Percentiles rank a stretch among this genome's conserved stretches.
These are phyloP conservation scores for Rhododendron ovatum DNA, from an alignment of 148 eudicot genomes.

Conservation along the genomic window DNA sequence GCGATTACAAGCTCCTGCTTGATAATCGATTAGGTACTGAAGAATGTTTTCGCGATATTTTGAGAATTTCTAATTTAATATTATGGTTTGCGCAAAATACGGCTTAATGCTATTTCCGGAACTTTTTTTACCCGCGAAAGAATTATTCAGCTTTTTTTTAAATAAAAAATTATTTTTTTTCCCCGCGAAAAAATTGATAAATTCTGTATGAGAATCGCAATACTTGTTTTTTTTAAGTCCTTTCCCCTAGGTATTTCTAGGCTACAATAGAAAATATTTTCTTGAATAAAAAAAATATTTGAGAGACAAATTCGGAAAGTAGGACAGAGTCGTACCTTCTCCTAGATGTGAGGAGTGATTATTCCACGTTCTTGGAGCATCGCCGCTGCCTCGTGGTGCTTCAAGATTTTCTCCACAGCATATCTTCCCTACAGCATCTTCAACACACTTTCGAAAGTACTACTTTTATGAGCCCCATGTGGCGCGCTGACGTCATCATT, in stretches of 20 bases:
- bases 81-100: not conserved
- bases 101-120: not conserved
- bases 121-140: not conserved
- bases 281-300: not conserved
- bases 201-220: not conserved
- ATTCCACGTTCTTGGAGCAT: not conserved
- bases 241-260: too few species aligned
- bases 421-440: not conserved
- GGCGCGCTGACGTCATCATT: not conserved
- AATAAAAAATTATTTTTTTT: not conserved
- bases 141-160: not conserved
- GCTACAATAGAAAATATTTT: not conserved
- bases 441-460: not conserved
- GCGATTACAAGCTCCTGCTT: constrained; percentile 65
- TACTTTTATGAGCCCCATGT: not conserved
- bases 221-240: not conserved
- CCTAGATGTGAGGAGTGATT: not conserved
- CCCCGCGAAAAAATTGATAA: not conserved
- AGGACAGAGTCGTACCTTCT: not conserved
- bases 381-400: too few species aligned
- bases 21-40: constrained; percentile 57
- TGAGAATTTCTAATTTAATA: not conserved
- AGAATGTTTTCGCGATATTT: not conserved
- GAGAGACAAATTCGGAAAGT: not conserved
- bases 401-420: too few species aligned